Base-by-base conservation (phyloP, 2,329 filamentous ascomycete genomes). In the Cercospora sojina region DNA sequence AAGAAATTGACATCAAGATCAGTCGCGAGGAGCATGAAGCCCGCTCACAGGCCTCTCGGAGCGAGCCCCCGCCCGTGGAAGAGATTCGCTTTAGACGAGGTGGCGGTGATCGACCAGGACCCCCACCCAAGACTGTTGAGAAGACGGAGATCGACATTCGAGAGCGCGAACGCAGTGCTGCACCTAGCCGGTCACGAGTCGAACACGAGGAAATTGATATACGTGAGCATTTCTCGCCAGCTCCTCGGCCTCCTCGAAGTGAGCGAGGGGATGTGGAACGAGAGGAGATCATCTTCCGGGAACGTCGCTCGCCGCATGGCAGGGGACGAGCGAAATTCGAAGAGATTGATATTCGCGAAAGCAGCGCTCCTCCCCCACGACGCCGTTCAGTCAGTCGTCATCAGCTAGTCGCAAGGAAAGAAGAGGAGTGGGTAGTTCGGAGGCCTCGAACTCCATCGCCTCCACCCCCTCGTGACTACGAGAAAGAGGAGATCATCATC, bases 21-120 rank as follows among this genome's bases (percentile, higher is more conserved):
- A 73, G 64, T 35, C 71, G 71, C 5, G 66, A 69, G 16, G 74
- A 76, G 32, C 57, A 66, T 47, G 69, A 70, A 13, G 66, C 62
- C 41, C 69, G 71, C 27, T 65, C 70, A 32, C 71, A 72, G 29
- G 74, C 74, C 68, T 80, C 72, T 70, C 74, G 68, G 59, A 72
- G 70, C 9, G 72, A 76, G 38, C 76, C 76, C 43, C 62, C 70
- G 31, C 74, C 76, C 13, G 64, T 76, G 13, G 83, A 85, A 63
- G 82, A 85, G 68, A 80, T 85, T 64, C 79, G 81, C 65, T 83
- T 85, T 75, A 74, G 81, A 62, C 76, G 79, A 20, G 77, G 76
- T 31, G 79, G 67, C 16, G 75, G 75, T 43, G 75, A 75, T 7
- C 64, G 69, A 35, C 73, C 72, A 12, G 49, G 57, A 9, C 72